phyloP scores from a whole-genome alignment of 306 rosid species.

The Ochetophila trinervis region DNA sequence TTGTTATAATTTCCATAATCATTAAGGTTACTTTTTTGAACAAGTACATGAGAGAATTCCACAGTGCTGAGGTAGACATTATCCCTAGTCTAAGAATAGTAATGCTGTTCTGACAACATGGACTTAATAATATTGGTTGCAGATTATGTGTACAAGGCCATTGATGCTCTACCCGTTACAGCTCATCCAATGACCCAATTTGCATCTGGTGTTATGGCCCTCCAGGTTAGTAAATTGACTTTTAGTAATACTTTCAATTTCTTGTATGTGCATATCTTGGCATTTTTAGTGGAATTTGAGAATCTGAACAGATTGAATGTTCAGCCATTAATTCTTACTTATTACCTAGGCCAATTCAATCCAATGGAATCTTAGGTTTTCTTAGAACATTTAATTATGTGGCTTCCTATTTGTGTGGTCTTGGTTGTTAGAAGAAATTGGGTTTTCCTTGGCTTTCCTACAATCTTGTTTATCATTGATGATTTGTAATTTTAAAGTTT shows the following conservation, averaged over 20 bases:
- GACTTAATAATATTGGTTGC: constrained; percentile 35
- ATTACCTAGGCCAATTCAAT: too few species aligned
- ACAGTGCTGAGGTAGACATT: not conserved
- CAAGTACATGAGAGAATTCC: constrained; percentile 3
- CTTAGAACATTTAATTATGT: too few species aligned
- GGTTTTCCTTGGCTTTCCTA: too few species aligned
- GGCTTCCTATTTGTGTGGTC: too few species aligned
- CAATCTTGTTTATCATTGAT: too few species aligned
- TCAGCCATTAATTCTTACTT: too few species aligned
- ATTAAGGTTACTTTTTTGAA: not conserved
- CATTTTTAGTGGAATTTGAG: not conserved
- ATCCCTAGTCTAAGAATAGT: not conserved
- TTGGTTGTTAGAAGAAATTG: too few species aligned
- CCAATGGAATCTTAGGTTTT: too few species aligned
- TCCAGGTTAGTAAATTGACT: constrained; percentile 66
- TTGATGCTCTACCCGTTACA: constrained; percentile 81
- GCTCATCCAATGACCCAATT: constrained; percentile 99
- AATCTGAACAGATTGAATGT: not conserved
- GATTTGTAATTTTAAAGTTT: too few species aligned
- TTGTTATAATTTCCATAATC: not conserved
- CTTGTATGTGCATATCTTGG: not conserved
- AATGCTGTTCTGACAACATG: constrained; percentile 12
- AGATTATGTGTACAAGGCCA: constrained; percentile 87
- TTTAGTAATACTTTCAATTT: not conserved
- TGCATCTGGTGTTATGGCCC: constrained; percentile 93